Evolutionary conservation across 495 filamentous ascomycete species (phyloP).

Genomic region (Recurvomyces mirabilis): DNA sequence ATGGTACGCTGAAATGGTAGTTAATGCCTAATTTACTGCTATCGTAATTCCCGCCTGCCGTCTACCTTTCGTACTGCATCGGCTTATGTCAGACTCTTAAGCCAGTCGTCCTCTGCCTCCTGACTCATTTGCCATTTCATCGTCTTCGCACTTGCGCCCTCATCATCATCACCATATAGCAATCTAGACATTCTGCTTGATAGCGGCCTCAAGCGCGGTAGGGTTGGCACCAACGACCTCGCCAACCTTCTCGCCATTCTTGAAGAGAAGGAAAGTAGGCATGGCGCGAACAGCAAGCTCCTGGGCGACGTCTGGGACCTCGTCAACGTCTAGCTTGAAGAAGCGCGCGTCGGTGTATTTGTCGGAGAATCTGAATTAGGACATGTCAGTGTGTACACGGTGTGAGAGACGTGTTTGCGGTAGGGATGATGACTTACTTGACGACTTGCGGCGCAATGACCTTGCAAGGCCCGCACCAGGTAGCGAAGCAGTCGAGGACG

Average conservation of each 20-base stretch:
- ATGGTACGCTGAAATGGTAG: too few species aligned
- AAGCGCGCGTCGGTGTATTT: slow-evolving; percentile 51
- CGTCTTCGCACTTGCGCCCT: too few species aligned
- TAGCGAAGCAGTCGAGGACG: slow-evolving; percentile 77
- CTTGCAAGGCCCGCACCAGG: slow-evolving; percentile 95
- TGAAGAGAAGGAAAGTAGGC: slow-evolving; percentile 88
- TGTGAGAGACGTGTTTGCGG: neutral
- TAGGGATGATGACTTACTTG: slow-evolving; percentile 35
- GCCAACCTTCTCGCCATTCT: slow-evolving; percentile 53
- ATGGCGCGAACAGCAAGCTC: slow-evolving; percentile 83
- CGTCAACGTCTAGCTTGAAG: slow-evolving; percentile 89
- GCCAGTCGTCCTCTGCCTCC: too few species aligned
- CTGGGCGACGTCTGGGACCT: slow-evolving; percentile 60
- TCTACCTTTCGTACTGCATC: too few species aligned
- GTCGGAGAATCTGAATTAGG: slow-evolving; percentile 40
- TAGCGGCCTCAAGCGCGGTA: slow-evolving; percentile 44
- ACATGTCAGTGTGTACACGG: neutral
- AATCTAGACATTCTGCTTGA: slow-evolving; percentile 31
- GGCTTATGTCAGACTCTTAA: too few species aligned
- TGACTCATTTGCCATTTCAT: too few species aligned
- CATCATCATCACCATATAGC: too few species aligned
- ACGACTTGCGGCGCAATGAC: slow-evolving; percentile 65
- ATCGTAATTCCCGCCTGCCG: too few species aligned
- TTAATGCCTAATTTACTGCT: too few species aligned
- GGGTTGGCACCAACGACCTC: slow-evolving; percentile 80